Base-by-base conservation (phyloP, 2,329 filamentous ascomycete species). In the Aplosporella prunicola region DNA sequence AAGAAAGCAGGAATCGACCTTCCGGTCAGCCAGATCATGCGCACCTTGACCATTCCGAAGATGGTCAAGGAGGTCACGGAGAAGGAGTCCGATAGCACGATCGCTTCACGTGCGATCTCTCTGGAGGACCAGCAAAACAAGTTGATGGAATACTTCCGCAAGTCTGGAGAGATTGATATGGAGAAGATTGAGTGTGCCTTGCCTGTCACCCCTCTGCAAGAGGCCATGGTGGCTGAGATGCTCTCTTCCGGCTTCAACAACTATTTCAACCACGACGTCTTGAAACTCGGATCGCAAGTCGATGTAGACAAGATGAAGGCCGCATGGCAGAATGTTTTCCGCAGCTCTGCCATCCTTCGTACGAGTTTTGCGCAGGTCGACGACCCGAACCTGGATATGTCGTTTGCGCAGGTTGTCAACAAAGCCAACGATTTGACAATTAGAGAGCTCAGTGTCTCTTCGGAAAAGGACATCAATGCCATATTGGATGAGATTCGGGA, bases 201-300 rank as follows among this genome's bases (percentile, higher is more conserved):
- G 2, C 87, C 87, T 0, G 72, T 80, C 0, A 93, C 88, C 0
- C 79, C 87, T 5, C 67, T 93, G 5, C 88, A 96, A 59, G 86
- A 95, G 55, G 79, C 80, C 2, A 86, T 95, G 77, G 63, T 93
- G 3, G 78, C 79, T 0, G 82, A 85, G 43, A 93, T 93, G 82
- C 46, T 86, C 0, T 68, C 75, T 11, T 91, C 86, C 0, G 67
- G 74, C 3, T 89, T 82, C 47, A 63, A 68, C 9, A 72, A 78
- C 45, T 96, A 96, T 53, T 93, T 86, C 64, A 94, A 93, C 44
- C 79, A 91, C 40, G 83, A 94, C 48, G 60, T 89, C 2, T 63
- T 93, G 15, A 70, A 77, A 44, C 46, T 95, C 2, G 51, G 60
- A 0, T 45, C 63, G 0, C 55, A 61, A 1, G 64, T 78, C 1